Conservation (phyloP, 495 filamentous ascomycete species). For the Amorphotheca resinae region DNA sequence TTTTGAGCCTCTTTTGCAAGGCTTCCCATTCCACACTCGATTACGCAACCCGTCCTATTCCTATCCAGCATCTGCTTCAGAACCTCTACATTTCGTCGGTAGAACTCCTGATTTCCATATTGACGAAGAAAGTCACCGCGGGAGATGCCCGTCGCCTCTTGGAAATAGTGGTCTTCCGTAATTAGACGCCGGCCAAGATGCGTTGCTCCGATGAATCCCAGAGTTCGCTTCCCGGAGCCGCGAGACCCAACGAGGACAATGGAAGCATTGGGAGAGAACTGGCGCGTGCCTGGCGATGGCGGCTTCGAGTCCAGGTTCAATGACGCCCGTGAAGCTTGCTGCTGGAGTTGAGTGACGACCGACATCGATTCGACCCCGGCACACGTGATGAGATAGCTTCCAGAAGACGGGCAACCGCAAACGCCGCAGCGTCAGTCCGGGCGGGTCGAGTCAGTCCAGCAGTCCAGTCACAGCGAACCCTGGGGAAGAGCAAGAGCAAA, state of each 20-base stretch:
- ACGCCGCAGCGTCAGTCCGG: no score
- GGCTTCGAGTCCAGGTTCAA: conserved; percentile 13
- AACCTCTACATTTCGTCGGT: conserved; percentile 46
- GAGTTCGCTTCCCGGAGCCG: conserved; percentile 63
- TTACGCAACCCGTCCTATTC: conserved; percentile 52
- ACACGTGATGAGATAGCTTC: neutral
- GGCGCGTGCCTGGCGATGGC: conserved; percentile 10
- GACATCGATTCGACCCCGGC: conserved; percentile 5
- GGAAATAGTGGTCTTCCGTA: conserved; percentile 59
- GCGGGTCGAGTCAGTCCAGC: neutral
- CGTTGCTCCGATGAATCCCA: conserved; percentile 67
- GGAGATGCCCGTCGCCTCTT: conserved; percentile 50
- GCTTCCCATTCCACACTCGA: conserved; percentile 56
- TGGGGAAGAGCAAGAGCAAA: no score
- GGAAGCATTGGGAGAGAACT: conserved; percentile 50
- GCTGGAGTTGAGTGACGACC: conserved; percentile 13
- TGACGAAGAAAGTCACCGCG: conserved; percentile 46
- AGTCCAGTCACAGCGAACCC: no score
- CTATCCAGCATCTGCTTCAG: conserved; percentile 54
- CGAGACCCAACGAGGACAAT: conserved; percentile 65
- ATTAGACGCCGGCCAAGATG: conserved; percentile 56
- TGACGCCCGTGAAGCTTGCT: neutral
- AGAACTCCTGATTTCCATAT: conserved; percentile 48
- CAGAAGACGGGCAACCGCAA: no score
- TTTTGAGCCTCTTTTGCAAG: conserved; percentile 44